Evolutionary conservation across 2,329 filamentous ascomycete genomes (phyloP), one percentile per base, ranked within the genome.

Genomic region (Fusarium sp.): DNA sequence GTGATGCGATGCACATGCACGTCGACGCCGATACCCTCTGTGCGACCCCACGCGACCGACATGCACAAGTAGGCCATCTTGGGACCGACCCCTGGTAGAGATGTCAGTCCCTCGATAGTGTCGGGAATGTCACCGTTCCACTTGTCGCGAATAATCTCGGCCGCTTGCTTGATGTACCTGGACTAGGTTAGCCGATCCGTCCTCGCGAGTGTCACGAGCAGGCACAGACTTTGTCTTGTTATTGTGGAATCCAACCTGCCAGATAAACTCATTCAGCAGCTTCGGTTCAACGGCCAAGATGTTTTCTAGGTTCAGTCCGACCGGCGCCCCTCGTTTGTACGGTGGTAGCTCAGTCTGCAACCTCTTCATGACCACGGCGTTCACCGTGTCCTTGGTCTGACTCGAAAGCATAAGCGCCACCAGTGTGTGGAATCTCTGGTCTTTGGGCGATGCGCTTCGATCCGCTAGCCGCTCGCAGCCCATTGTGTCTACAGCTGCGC

Each of bases 401-500:
- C 90, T 93, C 34, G 91, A 95, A 33, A 97, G 86, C 94, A 97
- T 97, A 67, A 97, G 84, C 13, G 93, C 88, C 38, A 97, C 85
- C 29, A 97, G 86, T 3, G 93, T 97, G 75, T 97, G 94, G 74
- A 96, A 94, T 6, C 94, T 87, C 77, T 89, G 89, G 75, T 87
- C 86, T 62, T 81, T 83, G 25, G 83, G 77, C 62, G 81, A 83
- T 10, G 85, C 84, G 1, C 73, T 79, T 14, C 81, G 77, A 51
- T 85, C 81, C 3, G 91, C 92, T 9, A 96, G 84, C 7, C 87
- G 87, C 79, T 93, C 93, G 80, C 96, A 99, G 10, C 96, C 96
- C 94, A 98, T 97, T 0, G 95, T 98, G 79, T 99, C 96, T 10
- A 99, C 96, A 0, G 95, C 92, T 1, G 96, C 96, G 86, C 91